Base-by-base conservation (phyloP, 202 grass and related monocot species). In the Zizania palustris region DNA sequence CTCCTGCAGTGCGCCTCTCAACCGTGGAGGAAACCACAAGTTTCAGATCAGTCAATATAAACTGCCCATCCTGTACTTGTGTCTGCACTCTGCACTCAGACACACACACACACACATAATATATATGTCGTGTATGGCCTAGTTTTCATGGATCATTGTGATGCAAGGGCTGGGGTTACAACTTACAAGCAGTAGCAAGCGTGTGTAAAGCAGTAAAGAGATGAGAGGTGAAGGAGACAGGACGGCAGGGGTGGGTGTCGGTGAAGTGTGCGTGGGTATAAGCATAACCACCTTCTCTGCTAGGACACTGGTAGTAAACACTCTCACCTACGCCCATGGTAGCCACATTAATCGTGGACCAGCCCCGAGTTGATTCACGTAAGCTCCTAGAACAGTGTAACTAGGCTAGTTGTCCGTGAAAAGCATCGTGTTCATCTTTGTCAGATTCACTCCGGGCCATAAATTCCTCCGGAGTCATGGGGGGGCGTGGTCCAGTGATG, bases 261-360 rank as follows among this genome's bases (percentile, higher is more conserved):
- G 91, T 90, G 91, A 88, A 90, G 82, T 69, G 43, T 81, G 28
- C 28, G 75, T 67, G 33, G 67, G 64, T n/a, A 63, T 48, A 28
- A 45, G 66, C 81, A 80, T 88, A 90, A 88, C 88, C 85, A 90
- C 82, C 83, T 68, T 81, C 72, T 48, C 77, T 73, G 82, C 77
- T 69, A 72, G 79, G 81, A 90, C 82, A 80, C 12, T 71, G 80
- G 85, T 88, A 88, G 78, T 93, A 88, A 93, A 93, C 82, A 75
- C 85, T 19, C 75, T 76, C 91, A 90, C 91, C 91, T 90, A 90
- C 91, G 48, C 85, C 44, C 68, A 45, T 81, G 82, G 79, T 60
- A 82, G 60, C 64, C 77, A 65, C 83, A 93, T 90, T 93, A 90
- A 93, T 88, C 76, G 86, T 77, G 77, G 77, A 76, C 77, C 77